Percentiles rank a stretch among this genome's conserved stretches.
Conservation (phyloP, 78 protist species). For the Reticulomyxa filosa region DNA sequence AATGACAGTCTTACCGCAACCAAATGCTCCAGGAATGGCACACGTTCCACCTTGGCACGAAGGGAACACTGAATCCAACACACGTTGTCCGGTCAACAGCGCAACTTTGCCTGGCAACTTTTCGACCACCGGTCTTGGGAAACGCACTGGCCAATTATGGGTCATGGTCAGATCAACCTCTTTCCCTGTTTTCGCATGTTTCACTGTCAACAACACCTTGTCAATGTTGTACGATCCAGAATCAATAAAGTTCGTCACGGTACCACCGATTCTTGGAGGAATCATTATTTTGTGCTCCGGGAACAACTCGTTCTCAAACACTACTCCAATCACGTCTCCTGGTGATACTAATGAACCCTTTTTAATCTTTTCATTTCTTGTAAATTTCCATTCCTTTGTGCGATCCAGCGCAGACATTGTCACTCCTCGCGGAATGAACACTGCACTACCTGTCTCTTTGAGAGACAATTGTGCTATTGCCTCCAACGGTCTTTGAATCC, state of each 20-base stretch:
- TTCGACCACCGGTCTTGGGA: constrained; percentile 56
- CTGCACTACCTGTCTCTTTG: constrained; percentile 10
- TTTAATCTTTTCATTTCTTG: constrained; percentile 27
- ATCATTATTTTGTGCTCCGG: background rate
- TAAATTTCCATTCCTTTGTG: constrained; percentile 54
- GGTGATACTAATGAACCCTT: background rate
- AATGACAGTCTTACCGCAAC: constrained; percentile 99
- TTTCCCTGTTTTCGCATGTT: background rate
- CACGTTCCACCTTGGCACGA: constrained; percentile 89
- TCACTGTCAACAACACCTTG: background rate
- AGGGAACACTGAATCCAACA: constrained; percentile 98
- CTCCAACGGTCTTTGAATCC: constrained; percentile 98
- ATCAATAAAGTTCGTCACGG: background rate
- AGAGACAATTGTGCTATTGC: background rate
- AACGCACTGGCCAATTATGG: constrained; percentile 98
- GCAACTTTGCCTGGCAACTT: constrained; percentile 81
- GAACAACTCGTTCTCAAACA: background rate
- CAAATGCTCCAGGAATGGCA: constrained; percentile 99
- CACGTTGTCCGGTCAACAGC: constrained; percentile 61
- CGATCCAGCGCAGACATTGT: constrained; percentile 55
- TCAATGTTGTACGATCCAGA: background rate
- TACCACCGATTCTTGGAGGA: background rate
- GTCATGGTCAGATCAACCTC: constrained; percentile 39
- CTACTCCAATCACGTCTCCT: background rate
- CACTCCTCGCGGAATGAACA: constrained; percentile 95